These are phyloP conservation scores for Ascoidea asiatica DNA, from an alignment of 805 yeast genomes.

Conservation along the genomic window DNA sequence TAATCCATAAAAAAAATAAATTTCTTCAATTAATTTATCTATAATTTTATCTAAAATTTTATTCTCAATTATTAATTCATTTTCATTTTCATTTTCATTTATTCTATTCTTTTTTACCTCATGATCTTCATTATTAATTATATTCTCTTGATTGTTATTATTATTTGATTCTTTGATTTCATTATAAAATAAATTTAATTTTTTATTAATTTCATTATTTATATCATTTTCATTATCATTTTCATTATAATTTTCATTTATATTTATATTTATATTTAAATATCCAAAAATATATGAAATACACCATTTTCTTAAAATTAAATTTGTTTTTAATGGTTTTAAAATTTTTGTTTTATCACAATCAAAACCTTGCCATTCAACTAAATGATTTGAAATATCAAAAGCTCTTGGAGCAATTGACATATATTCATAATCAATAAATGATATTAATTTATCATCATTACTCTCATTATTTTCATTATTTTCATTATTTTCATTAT, in stretches of 20 bases:
- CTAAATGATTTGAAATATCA: conserved; percentile 62
- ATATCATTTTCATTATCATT: conserved; percentile 8
- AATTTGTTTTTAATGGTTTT: conserved; percentile 27
- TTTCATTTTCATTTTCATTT: too few relatives aligned
- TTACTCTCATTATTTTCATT: too few relatives aligned
- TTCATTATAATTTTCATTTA: conserved; percentile 8
- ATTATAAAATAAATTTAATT: too few relatives aligned
- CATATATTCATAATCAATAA: conserved; percentile 65
- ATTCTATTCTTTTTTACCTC: too few relatives aligned
- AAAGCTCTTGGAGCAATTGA: conserved; percentile 61
- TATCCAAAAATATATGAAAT: conserved; percentile 31
- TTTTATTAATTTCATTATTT: too few relatives aligned
- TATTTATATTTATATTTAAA: too few relatives aligned
- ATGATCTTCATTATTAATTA: neutral
- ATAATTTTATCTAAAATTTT: conserved; percentile 16
- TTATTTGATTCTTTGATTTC: too few relatives aligned
- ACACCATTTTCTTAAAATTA: conserved; percentile 42
- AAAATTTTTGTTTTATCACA: conserved; percentile 54
- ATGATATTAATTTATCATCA: conserved; percentile 29
- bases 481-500: too few relatives aligned
- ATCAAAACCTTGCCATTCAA: conserved; percentile 75
- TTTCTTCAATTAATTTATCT: conserved; percentile 36
- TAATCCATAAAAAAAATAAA: conserved; percentile 52
- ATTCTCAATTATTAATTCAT: neutral
- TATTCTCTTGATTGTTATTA: neutral